Evolutionary conservation across 2,329 filamentous ascomycete genomes (phyloP).

Genomic region (Fusarium verrucosum): DNA sequence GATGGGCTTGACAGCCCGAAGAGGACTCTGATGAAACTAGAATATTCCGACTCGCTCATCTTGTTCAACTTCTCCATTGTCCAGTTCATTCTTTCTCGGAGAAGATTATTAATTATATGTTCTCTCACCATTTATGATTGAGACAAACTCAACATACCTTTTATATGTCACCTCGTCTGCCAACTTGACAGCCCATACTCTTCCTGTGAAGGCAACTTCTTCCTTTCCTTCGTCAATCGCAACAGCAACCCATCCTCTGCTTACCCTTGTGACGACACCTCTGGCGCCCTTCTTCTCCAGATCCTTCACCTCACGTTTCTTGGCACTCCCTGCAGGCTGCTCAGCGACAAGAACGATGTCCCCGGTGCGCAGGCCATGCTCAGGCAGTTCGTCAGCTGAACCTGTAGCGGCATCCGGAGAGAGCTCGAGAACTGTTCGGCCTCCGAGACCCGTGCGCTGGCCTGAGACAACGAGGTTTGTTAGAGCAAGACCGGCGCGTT

Average conservation of each 20-base stretch:
- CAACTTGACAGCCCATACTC: conserved; percentile 73
- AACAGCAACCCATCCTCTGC: conserved; percentile 67
- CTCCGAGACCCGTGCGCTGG: conserved; percentile 88
- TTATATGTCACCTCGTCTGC: conserved; percentile 74
- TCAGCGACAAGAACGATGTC: conserved; percentile 82
- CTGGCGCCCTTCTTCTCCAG: conserved; percentile 73
- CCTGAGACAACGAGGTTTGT: conserved; percentile 78
- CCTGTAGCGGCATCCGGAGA: conserved; percentile 75
- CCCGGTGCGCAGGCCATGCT: conserved; percentile 79
- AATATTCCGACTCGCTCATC: conserved; percentile 67
- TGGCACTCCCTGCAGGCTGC: conserved; percentile 76
- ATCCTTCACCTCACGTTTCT: conserved; percentile 76
- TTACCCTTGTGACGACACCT: conserved; percentile 75
- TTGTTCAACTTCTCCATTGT: conserved; percentile 68
- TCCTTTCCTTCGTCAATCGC: conserved; percentile 74
- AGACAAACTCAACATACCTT: conserved; percentile 51
- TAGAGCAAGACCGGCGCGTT: conserved; percentile 81
- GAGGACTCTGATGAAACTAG: conserved; percentile 67
- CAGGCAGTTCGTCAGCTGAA: conserved; percentile 63
- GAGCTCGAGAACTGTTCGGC: conserved; percentile 89
- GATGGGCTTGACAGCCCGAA: conserved; percentile 68
- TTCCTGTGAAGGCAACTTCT: conserved; percentile 54
- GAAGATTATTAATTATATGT: not conserved
- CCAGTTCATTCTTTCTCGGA: conserved; percentile 66
- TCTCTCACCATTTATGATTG: not conserved